Evolutionary conservation across 345 rosid genomes (phyloP), one percentile per base, ranked within the genome.

Genomic region (Anastatica hierochuntica): DNA sequence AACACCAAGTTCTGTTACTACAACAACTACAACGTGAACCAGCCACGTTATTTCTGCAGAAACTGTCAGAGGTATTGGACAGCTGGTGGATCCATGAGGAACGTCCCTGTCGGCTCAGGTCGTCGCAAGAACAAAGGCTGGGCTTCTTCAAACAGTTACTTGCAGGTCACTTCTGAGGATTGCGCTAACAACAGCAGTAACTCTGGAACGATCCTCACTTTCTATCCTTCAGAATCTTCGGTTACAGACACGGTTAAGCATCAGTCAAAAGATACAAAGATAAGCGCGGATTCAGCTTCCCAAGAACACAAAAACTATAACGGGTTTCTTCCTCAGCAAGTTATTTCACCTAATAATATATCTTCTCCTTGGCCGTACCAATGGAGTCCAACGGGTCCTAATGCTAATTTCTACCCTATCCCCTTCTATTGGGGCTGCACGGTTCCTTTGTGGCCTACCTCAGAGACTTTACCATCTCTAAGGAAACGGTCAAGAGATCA

Each of bases 21-120:
- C 63, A 88, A 88, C 72, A 88, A 85, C 59, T 85, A 85, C 77
- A 88, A 80, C 50, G 79, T 79, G 62, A 88, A 78, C 64, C 97
- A 88, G 75, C 97, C 97, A 1, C 81, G 97, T 33, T 81, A 88
- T 76, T 85, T 82, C 68, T 88, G 97, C 69, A 80, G 79, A 49
- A 83, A 77, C 63, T 88, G 97, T 64, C 95, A 88, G 53, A 76
- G 97, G 64, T 88, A 88, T 66, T 85, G 97, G 97, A 88, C 95
- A 11, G 84, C 88, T 1, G 96, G 96, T 24, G 96, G 96, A 29
- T 74, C 88, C 44, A 80, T 82, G 90, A 79, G 97, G 62, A 88
- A 74, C 58, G 81, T 85, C 2, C 89, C 95, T 0, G 79, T 88
- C 0, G 97, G 97, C 6, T 82, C 97, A 34, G 95, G 97, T 3